Percentiles rank a stretch among this genome's conserved stretches.
These are phyloP conservation scores for Periconia sp. DNA, from an alignment of 2,329 filamentous ascomycete species.

Conservation along the genomic window DNA sequence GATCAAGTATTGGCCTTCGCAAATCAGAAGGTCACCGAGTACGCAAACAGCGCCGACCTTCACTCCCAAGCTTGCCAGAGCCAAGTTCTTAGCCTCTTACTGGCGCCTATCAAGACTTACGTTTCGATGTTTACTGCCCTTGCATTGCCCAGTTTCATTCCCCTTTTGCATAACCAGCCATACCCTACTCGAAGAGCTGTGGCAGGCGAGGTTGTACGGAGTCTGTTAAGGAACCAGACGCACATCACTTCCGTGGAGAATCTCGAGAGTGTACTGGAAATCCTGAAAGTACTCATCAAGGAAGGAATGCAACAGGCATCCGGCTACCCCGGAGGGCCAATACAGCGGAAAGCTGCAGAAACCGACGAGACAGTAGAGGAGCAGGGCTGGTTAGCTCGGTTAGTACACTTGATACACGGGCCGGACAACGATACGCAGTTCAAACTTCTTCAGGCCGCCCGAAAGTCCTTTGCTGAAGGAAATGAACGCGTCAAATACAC, in stretches of 20 bases:
- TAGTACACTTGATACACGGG: conserved; percentile 83
- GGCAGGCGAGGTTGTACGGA: conserved; percentile 83
- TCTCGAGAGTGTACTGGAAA: conserved; percentile 84
- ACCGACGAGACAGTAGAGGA: conserved; percentile 98
- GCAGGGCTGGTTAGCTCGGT: conserved; percentile 92
- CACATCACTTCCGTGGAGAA: conserved; percentile 76
- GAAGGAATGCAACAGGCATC: conserved; percentile 82
- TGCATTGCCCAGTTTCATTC: conserved; percentile 87
- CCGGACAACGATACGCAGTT: conserved; percentile 92
- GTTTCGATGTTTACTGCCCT: conserved; percentile 95
- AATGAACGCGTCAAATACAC: conserved; percentile 96
- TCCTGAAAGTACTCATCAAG: conserved; percentile 88
- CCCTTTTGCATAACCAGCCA: conserved; percentile 85
- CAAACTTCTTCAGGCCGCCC: conserved; percentile 83
- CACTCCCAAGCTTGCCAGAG: conserved; percentile 86
- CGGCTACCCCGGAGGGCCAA: conserved; percentile 77
- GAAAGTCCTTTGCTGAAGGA: conserved; percentile 85
- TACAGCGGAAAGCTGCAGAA: conserved; percentile 74
- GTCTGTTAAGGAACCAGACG: conserved; percentile 79
- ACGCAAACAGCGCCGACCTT: conserved; percentile 91
- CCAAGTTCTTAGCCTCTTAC: conserved; percentile 85
- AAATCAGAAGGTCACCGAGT: conserved; percentile 80
- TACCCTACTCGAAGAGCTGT: conserved; percentile 90
- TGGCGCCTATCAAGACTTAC: conserved; percentile 87
- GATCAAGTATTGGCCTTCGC: conserved; percentile 92